Conservation (phyloP, 208 protist genomes). For the Balamuthia mandrillaris region DNA sequence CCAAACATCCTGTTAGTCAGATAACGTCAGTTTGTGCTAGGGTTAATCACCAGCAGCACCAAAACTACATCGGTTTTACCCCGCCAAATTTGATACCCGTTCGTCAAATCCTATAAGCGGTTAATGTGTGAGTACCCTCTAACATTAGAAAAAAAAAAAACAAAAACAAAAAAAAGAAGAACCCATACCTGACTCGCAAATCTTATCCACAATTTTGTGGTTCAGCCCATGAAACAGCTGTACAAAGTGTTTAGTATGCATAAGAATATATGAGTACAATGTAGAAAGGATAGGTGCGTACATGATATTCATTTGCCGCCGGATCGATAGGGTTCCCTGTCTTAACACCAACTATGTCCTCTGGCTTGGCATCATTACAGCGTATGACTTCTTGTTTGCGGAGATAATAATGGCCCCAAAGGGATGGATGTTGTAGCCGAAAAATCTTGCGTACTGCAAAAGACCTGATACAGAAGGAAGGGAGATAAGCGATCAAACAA, state of each 20-base stretch:
- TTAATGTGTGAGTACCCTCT: no score
- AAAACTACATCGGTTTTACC: no score
- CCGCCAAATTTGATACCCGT: background rate
- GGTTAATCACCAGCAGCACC: no score
- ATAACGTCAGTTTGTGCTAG: no score
- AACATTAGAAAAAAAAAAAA: no score
- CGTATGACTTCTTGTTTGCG: background rate
- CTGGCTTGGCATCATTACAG: background rate
- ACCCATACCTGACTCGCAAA: background rate
- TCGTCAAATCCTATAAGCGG: no score
- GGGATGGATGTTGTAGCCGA: background rate
- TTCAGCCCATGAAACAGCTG: background rate
- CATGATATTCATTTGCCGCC: background rate
- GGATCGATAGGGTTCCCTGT: background rate
- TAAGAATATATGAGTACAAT: background rate
- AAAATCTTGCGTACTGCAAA: no score
- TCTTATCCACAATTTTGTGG: background rate
- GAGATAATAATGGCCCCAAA: background rate
- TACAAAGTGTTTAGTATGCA: background rate
- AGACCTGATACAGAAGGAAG: no score
- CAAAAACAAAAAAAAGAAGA: no score
- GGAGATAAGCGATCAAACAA: no score
- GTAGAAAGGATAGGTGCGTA: background rate
- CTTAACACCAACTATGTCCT: background rate
- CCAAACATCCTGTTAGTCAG: background rate